Percentiles rank a stretch among this genome's conserved stretches.
These are phyloP conservation scores for Oryza meyeriana DNA, from an alignment of 176 grass and related monocot genomes.

Conservation along the genomic window DNA sequence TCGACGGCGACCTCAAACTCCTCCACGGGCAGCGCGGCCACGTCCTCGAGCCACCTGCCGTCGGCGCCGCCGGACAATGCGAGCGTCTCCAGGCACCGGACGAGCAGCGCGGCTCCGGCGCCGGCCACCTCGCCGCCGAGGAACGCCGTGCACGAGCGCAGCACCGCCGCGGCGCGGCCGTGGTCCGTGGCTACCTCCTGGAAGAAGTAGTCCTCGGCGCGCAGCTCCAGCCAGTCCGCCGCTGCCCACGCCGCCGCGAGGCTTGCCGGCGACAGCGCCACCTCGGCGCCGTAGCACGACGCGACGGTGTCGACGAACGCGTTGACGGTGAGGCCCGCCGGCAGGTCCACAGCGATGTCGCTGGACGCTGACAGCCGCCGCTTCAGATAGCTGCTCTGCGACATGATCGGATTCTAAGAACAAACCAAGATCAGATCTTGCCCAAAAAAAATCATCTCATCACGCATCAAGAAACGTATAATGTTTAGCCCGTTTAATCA, in stretches of 20 bases:
- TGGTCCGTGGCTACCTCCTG: conserved; percentile 64
- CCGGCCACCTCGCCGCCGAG: conserved; percentile 43
- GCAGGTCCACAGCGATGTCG: conserved; percentile 48
- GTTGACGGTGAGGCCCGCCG: conserved; percentile 41
- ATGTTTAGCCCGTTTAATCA: background rate
- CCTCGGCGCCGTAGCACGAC: conserved; percentile 60
- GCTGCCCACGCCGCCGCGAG: conserved; percentile 48
- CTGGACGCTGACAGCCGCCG: conserved; percentile 50
- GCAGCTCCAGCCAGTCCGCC: conserved; percentile 72
- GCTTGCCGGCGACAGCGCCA: conserved; percentile 42
- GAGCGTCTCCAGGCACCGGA: conserved; percentile 68
- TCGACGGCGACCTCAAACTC: conserved; percentile 51
- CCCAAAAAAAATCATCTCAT: background rate
- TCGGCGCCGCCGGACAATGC: conserved; percentile 28
- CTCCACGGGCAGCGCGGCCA: conserved; percentile 45
- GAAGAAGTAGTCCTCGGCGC: conserved; percentile 76
- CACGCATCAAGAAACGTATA: background rate
- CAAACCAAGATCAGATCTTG: background rate
- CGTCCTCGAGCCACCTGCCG: conserved; percentile 63
- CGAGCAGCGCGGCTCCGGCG: conserved; percentile 43
- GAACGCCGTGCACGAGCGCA: conserved; percentile 49
- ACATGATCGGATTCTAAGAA: conserved; percentile 62
- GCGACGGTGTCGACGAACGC: conserved; percentile 39
- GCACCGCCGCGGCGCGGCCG: conserved; percentile 32
- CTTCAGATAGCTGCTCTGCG: conserved; percentile 64